Conservation (phyloP, 2,329 filamentous ascomycete genomes). For the Colletotrichum sp. region DNA sequence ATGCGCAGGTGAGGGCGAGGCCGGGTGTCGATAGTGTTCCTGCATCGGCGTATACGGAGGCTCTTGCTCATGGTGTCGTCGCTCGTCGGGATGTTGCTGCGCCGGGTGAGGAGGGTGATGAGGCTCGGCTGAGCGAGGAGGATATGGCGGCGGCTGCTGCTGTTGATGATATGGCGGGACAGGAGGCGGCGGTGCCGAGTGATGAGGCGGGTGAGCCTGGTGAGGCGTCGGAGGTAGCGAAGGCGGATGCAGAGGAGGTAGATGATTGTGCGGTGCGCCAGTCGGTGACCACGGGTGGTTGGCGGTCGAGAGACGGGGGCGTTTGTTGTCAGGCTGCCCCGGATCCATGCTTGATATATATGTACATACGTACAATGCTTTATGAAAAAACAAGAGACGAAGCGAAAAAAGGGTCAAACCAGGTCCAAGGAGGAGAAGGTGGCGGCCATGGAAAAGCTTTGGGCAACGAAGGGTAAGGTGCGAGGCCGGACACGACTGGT, state of each 20-base stretch:
- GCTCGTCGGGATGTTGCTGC: constrained; percentile 46
- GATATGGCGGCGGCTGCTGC: constrained; percentile 24
- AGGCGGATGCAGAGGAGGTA: constrained; percentile 52
- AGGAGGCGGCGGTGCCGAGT: constrained; percentile 38
- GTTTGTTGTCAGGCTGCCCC: constrained; percentile 64
- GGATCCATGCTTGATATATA: constrained; percentile 64
- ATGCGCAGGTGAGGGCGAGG: constrained; percentile 51
- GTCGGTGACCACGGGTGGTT: constrained; percentile 46
- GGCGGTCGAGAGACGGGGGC: constrained; percentile 56
- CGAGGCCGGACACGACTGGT: constrained; percentile 1
- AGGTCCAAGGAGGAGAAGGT: constrained; percentile 19
- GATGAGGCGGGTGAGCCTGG: constrained; percentile 41
- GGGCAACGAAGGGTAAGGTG: constrained; percentile 27
- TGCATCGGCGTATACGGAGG: constrained; percentile 56
- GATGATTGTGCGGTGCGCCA: constrained; percentile 48
- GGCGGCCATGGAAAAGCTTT: constrained; percentile 39
- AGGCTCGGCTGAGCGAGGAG: constrained; percentile 42
- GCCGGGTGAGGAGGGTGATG: constrained; percentile 37
- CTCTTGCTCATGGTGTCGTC: constrained; percentile 63
- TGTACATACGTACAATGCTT: constrained; percentile 38
- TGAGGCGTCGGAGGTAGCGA: constrained; percentile 36
- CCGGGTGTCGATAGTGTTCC: constrained; percentile 55
- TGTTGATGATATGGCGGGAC: constrained; percentile 30
- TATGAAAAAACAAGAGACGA: constrained; percentile 24
- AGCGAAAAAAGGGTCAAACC: constrained; percentile 25